Base-by-base conservation (phyloP, 1,139 yeast species). In the Protomyces inouyei region DNA sequence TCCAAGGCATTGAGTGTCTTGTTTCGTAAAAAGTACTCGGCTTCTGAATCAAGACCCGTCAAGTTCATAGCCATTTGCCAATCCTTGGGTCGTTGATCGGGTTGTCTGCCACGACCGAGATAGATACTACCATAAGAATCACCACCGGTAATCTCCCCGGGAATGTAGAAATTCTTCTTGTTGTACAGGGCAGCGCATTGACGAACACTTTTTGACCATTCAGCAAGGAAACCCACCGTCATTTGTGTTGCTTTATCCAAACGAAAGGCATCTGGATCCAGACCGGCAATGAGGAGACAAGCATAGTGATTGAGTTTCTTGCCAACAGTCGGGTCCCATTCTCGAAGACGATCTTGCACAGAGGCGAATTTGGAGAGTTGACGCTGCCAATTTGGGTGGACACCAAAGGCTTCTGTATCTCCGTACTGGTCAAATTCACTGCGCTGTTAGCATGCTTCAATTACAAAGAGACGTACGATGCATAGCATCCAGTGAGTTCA, bases 331-430 rank as follows among this genome's bases (percentile, higher is more conserved):
- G 67, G 65, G 16, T 57, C 57, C 67, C 67, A 65, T 12, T 65
- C 67, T n/a, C 67, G 64, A 6, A 65, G 64, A 53, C 67, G 67
- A 52, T 65, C 67, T 36, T 65, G 67, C 10, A 65, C 67, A 16
- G 66, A 65, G 36, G 66, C 67, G 45, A 65, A 65, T 32, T 65
- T 65, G 23, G 67, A 65, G 37, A 65, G 36, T 28, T 65, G 67
- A 25, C 66, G 65, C 51, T 65, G 67, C 61, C 61, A 65, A 48
- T 65, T 55, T 3, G 67, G 64, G 38, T 65, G 64, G 16, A 32
- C 48, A 43, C 66, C 67, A 53, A 65, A 65, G 28, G 67, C 65
- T 35, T 61, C 65, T 16, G 66, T 63, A 45, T 65, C 67, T 10
- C 67, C 67, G 37, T 65, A 65, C 43, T 65, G 67, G 43, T 65